phyloP scores from a whole-genome alignment of 306 rosid species.

The Herpetospermum pedunculosum region DNA sequence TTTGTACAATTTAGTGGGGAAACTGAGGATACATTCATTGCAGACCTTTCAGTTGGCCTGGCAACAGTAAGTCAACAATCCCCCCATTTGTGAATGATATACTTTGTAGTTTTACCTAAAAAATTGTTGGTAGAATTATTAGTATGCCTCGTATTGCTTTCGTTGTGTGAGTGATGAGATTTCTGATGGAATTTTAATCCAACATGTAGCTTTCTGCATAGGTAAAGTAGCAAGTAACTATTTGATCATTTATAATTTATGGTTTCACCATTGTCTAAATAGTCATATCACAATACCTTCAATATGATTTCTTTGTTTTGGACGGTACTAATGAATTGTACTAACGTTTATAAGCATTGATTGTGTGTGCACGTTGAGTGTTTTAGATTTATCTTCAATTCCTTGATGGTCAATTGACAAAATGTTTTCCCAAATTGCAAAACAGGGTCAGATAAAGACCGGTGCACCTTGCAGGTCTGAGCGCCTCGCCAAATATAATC shows the following conservation, averaged over 20 bases:
- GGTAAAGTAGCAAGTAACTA: neutral
- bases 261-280: neutral
- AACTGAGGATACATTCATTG: constrained; percentile 93
- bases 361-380: neutral
- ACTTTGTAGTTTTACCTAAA: neutral
- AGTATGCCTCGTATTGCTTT: neutral
- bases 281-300: no score
- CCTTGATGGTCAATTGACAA: neutral
- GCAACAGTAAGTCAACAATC: constrained; percentile 51
- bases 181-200: neutral
- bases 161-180: neutral
- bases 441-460: constrained; percentile 94
- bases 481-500: constrained; percentile 94
- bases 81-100: neutral
- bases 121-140: neutral
- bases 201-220: neutral
- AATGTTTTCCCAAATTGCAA: neutral
- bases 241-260: neutral
- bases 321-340: neutral
- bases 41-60: constrained; percentile 90
- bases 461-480: constrained; percentile 98
- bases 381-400: neutral
- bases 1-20: constrained; percentile 61
- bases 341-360: neutral
- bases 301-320: no score